These are phyloP conservation scores for Colletotrichum aenigma DNA, from an alignment of 2,329 filamentous ascomycete species.

Conservation along the genomic window DNA sequence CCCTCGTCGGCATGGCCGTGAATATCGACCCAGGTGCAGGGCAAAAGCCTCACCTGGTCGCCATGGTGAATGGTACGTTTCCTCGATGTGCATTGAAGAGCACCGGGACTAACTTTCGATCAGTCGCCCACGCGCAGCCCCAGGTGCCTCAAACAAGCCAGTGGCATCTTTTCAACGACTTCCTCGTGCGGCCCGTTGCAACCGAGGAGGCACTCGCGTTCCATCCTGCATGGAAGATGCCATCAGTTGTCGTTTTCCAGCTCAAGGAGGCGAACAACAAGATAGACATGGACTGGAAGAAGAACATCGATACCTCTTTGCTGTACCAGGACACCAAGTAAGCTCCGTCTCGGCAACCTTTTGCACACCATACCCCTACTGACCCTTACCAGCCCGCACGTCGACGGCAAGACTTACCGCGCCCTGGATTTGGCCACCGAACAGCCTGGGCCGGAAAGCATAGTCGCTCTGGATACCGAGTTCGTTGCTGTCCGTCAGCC, in stretches of 20 bases:
- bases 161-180: constrained; percentile 99
- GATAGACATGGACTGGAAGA: constrained; percentile 87
- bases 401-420: constrained; percentile 60
- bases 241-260: constrained; percentile 87
- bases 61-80: constrained; percentile 78
- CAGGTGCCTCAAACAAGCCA: constrained; percentile 65
- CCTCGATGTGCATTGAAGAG: neutral
- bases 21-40: constrained; percentile 87
- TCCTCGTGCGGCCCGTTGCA: constrained; percentile 81
- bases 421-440: constrained; percentile 64
- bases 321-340: constrained; percentile 75
- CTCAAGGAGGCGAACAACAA: constrained; percentile 79
- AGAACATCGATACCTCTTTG: constrained; percentile 80
- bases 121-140: constrained; percentile 70
- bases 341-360: neutral
- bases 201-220: constrained; percentile 88
- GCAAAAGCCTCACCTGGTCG: constrained; percentile 89
- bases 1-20: constrained; percentile 85
- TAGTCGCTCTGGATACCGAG: constrained; percentile 92
- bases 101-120: neutral
- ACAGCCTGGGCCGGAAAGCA: constrained; percentile 70
- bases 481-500: constrained; percentile 93
- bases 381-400: constrained; percentile 38
- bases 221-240: constrained; percentile 90
- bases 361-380: constrained; percentile 24